Base-by-base conservation (phyloP, 225 moss, liverwort and hornwort species). In the Takakia lepidozioides region DNA sequence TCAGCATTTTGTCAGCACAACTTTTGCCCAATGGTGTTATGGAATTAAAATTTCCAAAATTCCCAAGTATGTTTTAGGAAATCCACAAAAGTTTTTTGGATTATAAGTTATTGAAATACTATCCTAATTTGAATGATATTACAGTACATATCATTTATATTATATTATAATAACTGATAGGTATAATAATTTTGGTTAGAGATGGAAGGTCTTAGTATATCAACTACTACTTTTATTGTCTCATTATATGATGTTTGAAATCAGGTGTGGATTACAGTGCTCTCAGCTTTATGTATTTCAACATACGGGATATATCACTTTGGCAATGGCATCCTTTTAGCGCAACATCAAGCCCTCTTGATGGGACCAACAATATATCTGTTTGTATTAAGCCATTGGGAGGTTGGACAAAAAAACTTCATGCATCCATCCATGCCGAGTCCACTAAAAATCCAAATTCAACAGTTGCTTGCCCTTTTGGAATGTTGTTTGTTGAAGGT, bases 291-390 rank as follows among this genome's bases (percentile, higher is more conserved):
- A 19, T 86, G 14, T 83, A 74, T 54, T 39, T 86, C 55, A 71
- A 62, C n/a, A 52, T 86, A 28, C 86, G 80, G 0, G 70, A 63
- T 7, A 58, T 86, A 11, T 90, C 90, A 22, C 56, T 49, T 43
- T 56, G 76, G 49, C 59, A 76, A 49, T 90, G 90, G 83, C 90
- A 90, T 43, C 90, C 90, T 27, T 90, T 90, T 65, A 90, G 83
- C 57, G 70, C 72, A 28, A 72, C 86, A 21, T 90, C 90, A 29
- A 91, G 83, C 65, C 77, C 81, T 26, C 69, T 82, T 1, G 72
- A 75, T 25, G 61, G 38, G 10, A 66, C 67, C 22, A 69, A 73
- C 59, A 43, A 70, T 25, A 63, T 91, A 10, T 40, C 62, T 15
- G 72, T 91, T 19, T 75, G 72, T 42, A 77, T 91, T 65, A 86